Base-by-base conservation (phyloP, 805 yeast species). In the Yarrowia keelungensis region DNA sequence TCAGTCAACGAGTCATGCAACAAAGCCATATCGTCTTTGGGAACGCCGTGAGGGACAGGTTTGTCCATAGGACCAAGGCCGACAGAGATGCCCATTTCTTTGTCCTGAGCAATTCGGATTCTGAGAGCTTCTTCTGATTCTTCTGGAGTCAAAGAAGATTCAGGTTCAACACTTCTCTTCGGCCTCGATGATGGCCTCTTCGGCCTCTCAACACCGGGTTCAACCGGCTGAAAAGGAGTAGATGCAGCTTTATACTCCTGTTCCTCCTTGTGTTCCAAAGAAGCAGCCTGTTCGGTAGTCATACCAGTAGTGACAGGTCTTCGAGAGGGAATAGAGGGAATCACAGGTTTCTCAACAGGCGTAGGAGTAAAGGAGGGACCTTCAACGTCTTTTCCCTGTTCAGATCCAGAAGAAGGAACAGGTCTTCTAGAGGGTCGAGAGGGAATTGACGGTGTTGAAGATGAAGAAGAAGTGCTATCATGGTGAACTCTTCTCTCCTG, bases 1-100 rank as follows among this genome's bases (percentile, higher is more conserved):
- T 41, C 47, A 2, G 47, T 15, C 5, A 56, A 39, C 8, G 38
- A 26, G 12, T 56, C 62, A 5, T 56, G 62, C 47, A 56, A 5
- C 22, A 56, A 8, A 9, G 62, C 62, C 62, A 56, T 56, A 8
- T 56, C 62, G 47, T 56, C 62, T 10, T 56, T 56, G 26, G 62
- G 62, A 7, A 56, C 39, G 15, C 62, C 62, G 2, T 10, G 14
- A n/a, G 62, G 10, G 1, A 56, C 22, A 16, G 47, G 62, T 10
- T 12, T 22, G 47, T 56, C 62, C 62, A 56, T 56, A 11, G 62
- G 62, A 5, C 62, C 62, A 3, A 56, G 47, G 3, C 62, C 62
- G 15, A 56, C 62, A 9, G 22, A 47, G 10, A 56, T 41, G 36
- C 62, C 62, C 15, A 56, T 41, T 8, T 56, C 26, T 10, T 26